Base-by-base conservation (phyloP, 495 filamentous ascomycete species). In the Neurospora sp. region DNA sequence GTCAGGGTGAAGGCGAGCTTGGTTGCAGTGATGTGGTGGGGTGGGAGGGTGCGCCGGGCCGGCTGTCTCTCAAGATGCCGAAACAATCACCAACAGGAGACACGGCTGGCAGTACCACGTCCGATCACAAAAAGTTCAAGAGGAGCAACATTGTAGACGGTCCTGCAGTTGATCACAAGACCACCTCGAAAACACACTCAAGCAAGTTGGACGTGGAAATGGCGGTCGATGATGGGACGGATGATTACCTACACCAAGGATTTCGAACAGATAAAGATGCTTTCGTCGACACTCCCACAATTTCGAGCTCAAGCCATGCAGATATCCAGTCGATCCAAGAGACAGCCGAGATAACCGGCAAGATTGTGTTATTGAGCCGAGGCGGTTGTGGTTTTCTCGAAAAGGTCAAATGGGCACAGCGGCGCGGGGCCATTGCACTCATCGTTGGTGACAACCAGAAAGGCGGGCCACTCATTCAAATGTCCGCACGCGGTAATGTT, bases 21-120 rank as follows among this genome's bases (percentile, higher is more conserved):
- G 96, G 96, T 35, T 99, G 96, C 81, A 97, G 95, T 74, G 96
- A 98, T 86, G 91, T 97, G n/a, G 93, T 93, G 2, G 94, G 93
- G 4, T 98, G 96, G 95, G 89, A 88, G 44, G 90, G 81, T 53
- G 75, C 76, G 68, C 79, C 79, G 72, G 74, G 79, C 41, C 83
- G 80, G 38, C 68, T 81, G 22, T 70, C 76, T 35, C 69, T 70
- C 39, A 78, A 78, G 70, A 44, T 71, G 17, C 39, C 73, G 6
- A 39, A 73, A 31, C 76, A 76, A 37, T 74, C 71, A 17, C 45
- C 71, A 37, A 73, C 72, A 69, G 76, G 75, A 72, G 76, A 73
- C 65, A 78, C 77, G 38, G 69, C 71, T 10, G 40, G 70, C 17
- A 44, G 72, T 16, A 10, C 69, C n/a, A 45, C 72, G 4, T 37